Base-by-base conservation (phyloP, 2,329 filamentous ascomycete species). In the Penicillium sclerotiorum region DNA sequence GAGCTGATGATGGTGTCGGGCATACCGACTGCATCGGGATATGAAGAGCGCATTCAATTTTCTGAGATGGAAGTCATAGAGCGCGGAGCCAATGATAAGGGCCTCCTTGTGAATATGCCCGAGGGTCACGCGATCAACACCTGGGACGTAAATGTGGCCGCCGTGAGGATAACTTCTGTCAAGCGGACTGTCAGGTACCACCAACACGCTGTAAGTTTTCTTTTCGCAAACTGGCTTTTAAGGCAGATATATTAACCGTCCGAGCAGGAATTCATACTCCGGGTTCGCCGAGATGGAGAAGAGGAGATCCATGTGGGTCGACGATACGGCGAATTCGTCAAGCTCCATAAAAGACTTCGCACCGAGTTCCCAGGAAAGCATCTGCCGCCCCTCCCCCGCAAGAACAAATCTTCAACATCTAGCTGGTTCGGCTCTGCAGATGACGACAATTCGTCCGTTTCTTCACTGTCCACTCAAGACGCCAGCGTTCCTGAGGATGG, bases 1-100 rank as follows among this genome's bases (percentile, higher is more conserved):
- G 94, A 99, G 78, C 79, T 99, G 53, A 99, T 99, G 94, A 96
- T 99, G 91, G 94, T 99, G 8, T 97, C 93, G 7, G 94, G 94
- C 30, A 88, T 99, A 50, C 90, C 89, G 27, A 99, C 94, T 1
- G 91, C 94, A 4, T 96, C 92, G 4, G 94, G 94, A 2, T 99
- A 97, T 68, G 94, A 99, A 73, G 94, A 99, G 77, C 85, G 94
- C 50, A 96, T 99, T 66, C 85, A 91, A 43, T 99, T 99, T 69
- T 90, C 91, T 1, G 94, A 99, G 73, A 88, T 99, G 74, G 94
- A 99, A 67, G 91, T 97, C 20, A 90, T 99, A 22, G 94, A 99
- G 66, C 84, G 90, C 56, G 89, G 90, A 47, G 92, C 94, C 36
- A 95, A 96, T 65, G 92, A 96, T 52, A 88, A 90, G 18, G 93